Evolutionary conservation across 2,329 filamentous ascomycete species (phyloP).

Genomic region (Neonectria coccinea): DNA sequence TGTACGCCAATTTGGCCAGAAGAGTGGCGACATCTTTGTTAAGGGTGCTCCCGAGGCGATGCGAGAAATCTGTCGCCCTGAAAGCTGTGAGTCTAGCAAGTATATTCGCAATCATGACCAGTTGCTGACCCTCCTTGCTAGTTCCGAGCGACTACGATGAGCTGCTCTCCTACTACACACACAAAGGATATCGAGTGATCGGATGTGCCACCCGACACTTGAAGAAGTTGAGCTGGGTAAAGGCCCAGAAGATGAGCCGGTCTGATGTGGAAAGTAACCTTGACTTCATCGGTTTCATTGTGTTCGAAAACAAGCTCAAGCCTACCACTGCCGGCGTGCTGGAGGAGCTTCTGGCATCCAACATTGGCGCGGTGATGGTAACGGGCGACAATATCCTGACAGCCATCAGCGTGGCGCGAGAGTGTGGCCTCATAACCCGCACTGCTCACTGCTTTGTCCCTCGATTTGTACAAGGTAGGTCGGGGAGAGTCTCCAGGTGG

Average conservation of each 20-base stretch:
- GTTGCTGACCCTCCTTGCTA: slow-evolving; percentile 45
- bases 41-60: slow-evolving; percentile 98
- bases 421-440: slow-evolving; percentile 85
- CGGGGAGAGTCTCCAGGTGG: accelerated
- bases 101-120: neutral
- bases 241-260: slow-evolving; percentile 92
- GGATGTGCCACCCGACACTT: slow-evolving; percentile 93
- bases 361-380: slow-evolving; percentile 93
- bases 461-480: slow-evolving; percentile 79
- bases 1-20: slow-evolving; percentile 86
- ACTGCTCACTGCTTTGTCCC: slow-evolving; percentile 93
- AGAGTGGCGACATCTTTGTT: slow-evolving; percentile 88
- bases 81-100: slow-evolving; percentile 72
- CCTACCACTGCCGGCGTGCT: slow-evolving; percentile 85
- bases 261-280: slow-evolving; percentile 85
- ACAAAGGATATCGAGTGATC: slow-evolving; percentile 96
- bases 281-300: slow-evolving; percentile 94
- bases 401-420: slow-evolving; percentile 92
- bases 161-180: slow-evolving; percentile 88
- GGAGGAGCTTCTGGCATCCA: slow-evolving; percentile 82
- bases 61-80: slow-evolving; percentile 87
- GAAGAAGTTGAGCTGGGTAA: slow-evolving; percentile 90
- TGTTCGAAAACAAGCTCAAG: slow-evolving; percentile 99
- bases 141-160: slow-evolving; percentile 93
- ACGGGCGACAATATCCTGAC: slow-evolving; percentile 98